These are phyloP conservation scores for Gossypium laxum DNA, from an alignment of 441 rosid genomes.

Conservation along the genomic window DNA sequence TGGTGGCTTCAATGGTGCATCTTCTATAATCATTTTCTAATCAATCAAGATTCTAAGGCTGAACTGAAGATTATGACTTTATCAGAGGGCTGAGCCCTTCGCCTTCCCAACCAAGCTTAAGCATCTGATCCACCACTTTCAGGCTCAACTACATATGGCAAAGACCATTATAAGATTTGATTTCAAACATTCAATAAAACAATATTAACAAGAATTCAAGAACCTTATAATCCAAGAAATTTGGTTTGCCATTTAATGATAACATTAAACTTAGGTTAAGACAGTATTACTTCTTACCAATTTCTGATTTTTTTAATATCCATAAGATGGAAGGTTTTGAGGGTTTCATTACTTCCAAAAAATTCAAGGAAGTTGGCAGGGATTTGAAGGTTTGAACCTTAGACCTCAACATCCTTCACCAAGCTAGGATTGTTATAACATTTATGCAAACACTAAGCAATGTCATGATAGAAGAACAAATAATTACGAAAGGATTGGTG, in stretches of 20 bases:
- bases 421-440: neutral
- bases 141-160: conserved; percentile 66
- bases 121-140: conserved; percentile 92
- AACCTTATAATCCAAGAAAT: neutral
- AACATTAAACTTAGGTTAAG: neutral
- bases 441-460: neutral
- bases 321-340: neutral
- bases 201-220: neutral
- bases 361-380: neutral
- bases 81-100: conserved; percentile 68
- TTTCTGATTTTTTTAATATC: neutral
- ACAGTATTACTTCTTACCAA: neutral
- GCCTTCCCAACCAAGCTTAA: conserved; percentile 98
- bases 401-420: neutral
- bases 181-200: conserved; percentile 2
- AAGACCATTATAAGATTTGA: neutral
- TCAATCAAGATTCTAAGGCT: conserved; percentile 18
- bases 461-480: neutral
- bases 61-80: conserved; percentile 28
- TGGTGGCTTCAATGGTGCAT: conserved; percentile 11
- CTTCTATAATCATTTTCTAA: conserved; percentile 13
- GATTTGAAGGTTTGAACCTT: neutral
- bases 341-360: neutral
- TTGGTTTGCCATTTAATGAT: neutral
- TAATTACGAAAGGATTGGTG: neutral